Evolutionary conservation across 768 basidiomycete genomes (phyloP), one percentile per base, ranked within the genome.

Genomic region (Boletus sp.): DNA sequence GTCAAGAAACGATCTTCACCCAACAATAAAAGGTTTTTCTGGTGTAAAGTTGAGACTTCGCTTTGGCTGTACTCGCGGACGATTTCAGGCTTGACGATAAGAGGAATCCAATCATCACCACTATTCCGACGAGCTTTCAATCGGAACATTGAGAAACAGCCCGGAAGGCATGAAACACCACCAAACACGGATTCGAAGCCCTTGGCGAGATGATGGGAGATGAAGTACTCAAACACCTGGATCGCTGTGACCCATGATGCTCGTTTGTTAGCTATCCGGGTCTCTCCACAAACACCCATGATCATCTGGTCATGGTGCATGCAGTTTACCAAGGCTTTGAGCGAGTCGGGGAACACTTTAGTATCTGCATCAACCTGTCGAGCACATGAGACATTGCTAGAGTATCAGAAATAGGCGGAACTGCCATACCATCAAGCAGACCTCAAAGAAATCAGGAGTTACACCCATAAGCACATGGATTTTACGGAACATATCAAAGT

Each of bases 101-200:
- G 83, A 5, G 97, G 97, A 23, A 99, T 81, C 97, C 97, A 99
- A 65, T 99, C 97, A 57, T 95, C 92, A 49, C 94, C 95, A 21
- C 80, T 80, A 17, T 82, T 70, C 66, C 88, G 93, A 50, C 97
- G 83, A 8, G 94, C 95, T 71, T 99, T 99, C 67, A 99, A 79
- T 49, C 97, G 81, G 74, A 98, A 98, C 96, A 99, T 99, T 49
- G 94, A 97, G 77, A 99, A 99, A 73, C 97, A 99, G n/a, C 97
- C 97, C 0, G 97, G 97, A 29, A 98, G 78, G 77, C 97, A 99
- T 13, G 97, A 94, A 54, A 99, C 97, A 83, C 97, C 97, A 67
- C 97, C 97, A 65, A 99, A 98, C 25, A 97, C 93, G 21, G 97
- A 94, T 71, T 99, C 97, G 73, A 99, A 99, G 7, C 93, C 95